A percentile compares a stretch with the other conserved stretches of the same genome.
Conservation (phyloP, 2,329 filamentous ascomycete genomes). For the Aureobasidium sp. region DNA sequence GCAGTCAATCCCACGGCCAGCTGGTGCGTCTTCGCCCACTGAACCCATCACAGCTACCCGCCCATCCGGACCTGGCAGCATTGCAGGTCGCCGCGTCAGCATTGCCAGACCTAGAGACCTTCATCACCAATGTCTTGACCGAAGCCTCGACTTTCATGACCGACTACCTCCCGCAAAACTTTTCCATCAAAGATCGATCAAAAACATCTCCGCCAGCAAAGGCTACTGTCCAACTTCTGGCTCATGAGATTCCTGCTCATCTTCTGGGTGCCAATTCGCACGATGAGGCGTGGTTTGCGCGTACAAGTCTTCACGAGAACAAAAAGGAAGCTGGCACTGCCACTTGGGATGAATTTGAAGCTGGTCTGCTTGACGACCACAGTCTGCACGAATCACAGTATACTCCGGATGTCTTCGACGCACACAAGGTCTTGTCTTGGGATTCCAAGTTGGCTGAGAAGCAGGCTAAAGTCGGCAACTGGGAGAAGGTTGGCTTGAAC, state of each 20-base stretch:
- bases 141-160: conserved; percentile 54
- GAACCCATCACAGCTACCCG: conserved; percentile 23
- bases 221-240: conserved; percentile 46
- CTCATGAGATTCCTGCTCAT: conserved; percentile 40
- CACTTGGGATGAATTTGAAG: conserved; percentile 55
- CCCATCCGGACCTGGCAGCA: conserved; percentile 24
- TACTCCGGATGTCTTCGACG: conserved; percentile 47
- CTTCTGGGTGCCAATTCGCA: conserved; percentile 29
- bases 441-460: conserved; percentile 24
- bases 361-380: conserved; percentile 51
- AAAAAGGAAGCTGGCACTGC: conserved; percentile 45
- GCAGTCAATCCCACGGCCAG: conserved; percentile 14
- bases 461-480: conserved; percentile 19
- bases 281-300: conserved; percentile 55
- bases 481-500: conserved; percentile 30
- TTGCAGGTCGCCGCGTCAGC: conserved; percentile 26
- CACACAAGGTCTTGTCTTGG: conserved; percentile 37
- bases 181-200: conserved; percentile 41
- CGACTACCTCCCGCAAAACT: conserved; percentile 44
- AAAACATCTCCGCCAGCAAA: conserved; percentile 44
- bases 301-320: conserved; percentile 54
- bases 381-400: conserved; percentile 49
- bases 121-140: conserved; percentile 46
- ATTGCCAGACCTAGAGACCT: conserved; percentile 37
- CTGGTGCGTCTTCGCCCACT: conserved; percentile 27